Percentiles rank a stretch among this genome's conserved stretches.
These are phyloP conservation scores for Thelephora terrestris DNA, from an alignment of 1,284 basidiomycete species.

Conservation along the genomic window DNA sequence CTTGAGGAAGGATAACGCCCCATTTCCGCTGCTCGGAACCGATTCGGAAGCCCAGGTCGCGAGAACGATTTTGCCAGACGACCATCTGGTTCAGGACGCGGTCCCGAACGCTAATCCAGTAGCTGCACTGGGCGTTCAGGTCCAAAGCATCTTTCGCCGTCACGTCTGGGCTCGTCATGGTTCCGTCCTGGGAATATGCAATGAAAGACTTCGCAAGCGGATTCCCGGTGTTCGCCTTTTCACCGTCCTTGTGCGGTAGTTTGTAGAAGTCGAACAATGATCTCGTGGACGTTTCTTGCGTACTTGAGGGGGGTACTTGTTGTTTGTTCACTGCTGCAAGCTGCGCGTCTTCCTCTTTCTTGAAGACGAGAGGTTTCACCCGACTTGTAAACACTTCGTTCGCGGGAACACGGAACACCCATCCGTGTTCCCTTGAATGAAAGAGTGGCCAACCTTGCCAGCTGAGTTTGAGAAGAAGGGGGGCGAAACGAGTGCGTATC, in stretches of 20 bases:
- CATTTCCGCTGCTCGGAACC: constrained; percentile 37
- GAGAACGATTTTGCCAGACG: constrained; percentile 60
- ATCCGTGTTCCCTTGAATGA: constrained; percentile 83
- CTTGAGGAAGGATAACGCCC: constrained; percentile 92
- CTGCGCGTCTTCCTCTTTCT: constrained; percentile 47
- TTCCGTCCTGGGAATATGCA: constrained; percentile 80
- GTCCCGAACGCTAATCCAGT: constrained; percentile 95
- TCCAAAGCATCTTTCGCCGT: constrained; percentile 81
- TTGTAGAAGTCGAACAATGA: constrained; percentile 65
- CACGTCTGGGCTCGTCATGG: constrained; percentile 66
- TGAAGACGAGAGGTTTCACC: constrained; percentile 40
- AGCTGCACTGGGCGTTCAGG: constrained; percentile 93
- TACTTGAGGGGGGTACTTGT: constrained; percentile 14
- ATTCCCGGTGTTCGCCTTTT: constrained; percentile 87
- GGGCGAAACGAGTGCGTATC: constrained; percentile 75
- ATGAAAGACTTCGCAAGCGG: constrained; percentile 89
- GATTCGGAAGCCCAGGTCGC: constrained; percentile 37
- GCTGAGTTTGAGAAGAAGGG: constrained; percentile 77
- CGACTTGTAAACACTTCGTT: constrained; percentile 28
- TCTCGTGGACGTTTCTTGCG: not conserved
- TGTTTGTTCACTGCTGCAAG: constrained; percentile 36
- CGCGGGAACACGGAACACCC: constrained; percentile 75
- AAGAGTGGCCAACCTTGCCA: constrained; percentile 87
- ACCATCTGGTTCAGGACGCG: constrained; percentile 92
- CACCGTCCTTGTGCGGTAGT: constrained; percentile 93